Evolutionary conservation across 306 rosid species (phyloP), one percentile per base, ranked within the genome.

Genomic region (Gastrolobium bilobum): DNA sequence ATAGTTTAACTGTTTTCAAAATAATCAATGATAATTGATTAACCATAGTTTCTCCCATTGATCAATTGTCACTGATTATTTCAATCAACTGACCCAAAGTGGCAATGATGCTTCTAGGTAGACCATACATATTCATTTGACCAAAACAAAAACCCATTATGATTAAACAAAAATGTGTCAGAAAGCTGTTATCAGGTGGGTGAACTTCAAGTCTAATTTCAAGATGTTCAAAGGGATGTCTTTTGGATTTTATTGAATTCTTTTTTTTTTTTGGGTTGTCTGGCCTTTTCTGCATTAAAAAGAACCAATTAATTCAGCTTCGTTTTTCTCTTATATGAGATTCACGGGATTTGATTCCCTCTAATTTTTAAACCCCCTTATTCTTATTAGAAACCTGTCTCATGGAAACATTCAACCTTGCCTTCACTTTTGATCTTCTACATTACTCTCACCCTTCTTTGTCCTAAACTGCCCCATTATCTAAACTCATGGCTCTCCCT

Each of bases 321-420:
- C 65, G 48, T 71, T 60, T 81, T 57, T 81, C 86, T 58, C 77
- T 80, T 83, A 68, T 10, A 56, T 64, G 53, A 71, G 68, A 67
- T 78, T 94, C 98, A 92, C 97, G 98, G 96, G 97, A 70, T 62
- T 78, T 80, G 88, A 83, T 87, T 86, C 88, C 88, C 85, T 47
- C 34, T 67, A 57, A 47, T 75, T 48, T 57, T 86, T 57, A 46
- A 79, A 39, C 5, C 65, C 29, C 35, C 9, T 30, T 78, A 63
- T 57, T 83, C 79, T 37, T 78, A 85, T 34, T 52, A 46, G 42
- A 67, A 74, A 47, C 37, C 80, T 79, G 81, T 77, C 79, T 76
- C 57, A 53, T 14, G 42, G 81, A 62, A 80, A 62, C 81, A 43
- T 76, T 81, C 80, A 81, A 33, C 69, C 71, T 66, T 38, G 11